Evolutionary conservation across 495 filamentous ascomycete genomes (phyloP), one percentile per base, ranked within the genome.

Genomic region (Amniculicola lignicola): DNA sequence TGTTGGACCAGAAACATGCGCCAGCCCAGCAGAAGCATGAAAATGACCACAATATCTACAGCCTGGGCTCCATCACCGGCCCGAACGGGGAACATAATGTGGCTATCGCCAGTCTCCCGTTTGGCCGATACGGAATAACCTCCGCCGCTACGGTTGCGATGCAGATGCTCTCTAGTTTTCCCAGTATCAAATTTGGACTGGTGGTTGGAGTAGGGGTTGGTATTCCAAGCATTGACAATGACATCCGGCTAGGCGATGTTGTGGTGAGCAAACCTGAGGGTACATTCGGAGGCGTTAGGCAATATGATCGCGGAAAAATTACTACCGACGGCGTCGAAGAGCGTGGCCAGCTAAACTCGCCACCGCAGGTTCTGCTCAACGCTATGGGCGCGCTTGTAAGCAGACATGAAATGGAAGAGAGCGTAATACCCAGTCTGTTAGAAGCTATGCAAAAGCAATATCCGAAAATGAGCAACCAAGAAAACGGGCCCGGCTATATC

Each of bases 121-220:
- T 16, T 12, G 24, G 40, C 19, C 33, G 50, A 1, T 3, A 5
- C 7, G 52, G 52, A 23, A 41, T 29, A 36, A 16, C n/a, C 15
- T 21, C 52, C 23, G 52, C 52, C 12, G 16, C 52, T 7, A 31
- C 16, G 15, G 23, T 56, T 21, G 54, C 46, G 7, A 19, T 31
- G 15, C 6, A 43, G 21, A 52, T 58, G 54, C 28, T n/a, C 11
- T n/a, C 24, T 0, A 35, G 43, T 2, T 53, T 59, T 25, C 18
- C 12, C 28, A 44, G 44, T 14, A 42, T 53, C 18, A 14, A 40
- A 19, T 53, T 29, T 29, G 33, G 35, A 12, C 10, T 59, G 24
- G 28, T 59, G 22, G 55, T 59, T 12, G 48, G 55, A n/a, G 46
- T 59, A 3, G 55, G 48, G 21, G 47, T 25, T 37, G 55, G 55